phyloP scores from a whole-genome alignment of 768 basidiomycete species.

The Boletus edulis region DNA sequence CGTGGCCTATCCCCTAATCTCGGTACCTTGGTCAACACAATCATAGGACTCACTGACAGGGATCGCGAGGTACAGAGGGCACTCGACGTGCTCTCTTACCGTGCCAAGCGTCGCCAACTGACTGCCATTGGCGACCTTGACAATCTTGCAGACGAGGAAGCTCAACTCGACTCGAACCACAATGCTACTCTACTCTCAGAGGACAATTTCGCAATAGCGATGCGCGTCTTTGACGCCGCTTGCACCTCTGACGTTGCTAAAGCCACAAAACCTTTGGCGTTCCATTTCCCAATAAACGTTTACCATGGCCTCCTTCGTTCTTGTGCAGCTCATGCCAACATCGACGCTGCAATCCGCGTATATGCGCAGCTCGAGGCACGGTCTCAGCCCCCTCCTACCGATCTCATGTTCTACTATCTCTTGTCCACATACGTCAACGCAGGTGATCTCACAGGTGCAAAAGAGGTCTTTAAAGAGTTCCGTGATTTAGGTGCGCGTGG shows the following conservation, averaged over 20 bases:
- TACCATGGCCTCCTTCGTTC: constrained; percentile 61
- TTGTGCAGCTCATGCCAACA: constrained; percentile 54
- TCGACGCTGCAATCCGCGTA: constrained; percentile 61
- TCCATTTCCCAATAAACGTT: constrained; percentile 32
- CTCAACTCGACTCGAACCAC: constrained; percentile 29
- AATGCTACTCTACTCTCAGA: constrained; percentile 53
- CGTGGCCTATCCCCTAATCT: constrained; percentile 59
- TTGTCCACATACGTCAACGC: constrained; percentile 56
- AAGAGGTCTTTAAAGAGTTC: constrained; percentile 66
- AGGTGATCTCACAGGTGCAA: constrained; percentile 46
- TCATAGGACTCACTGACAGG: constrained; percentile 61
- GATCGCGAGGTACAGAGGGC: constrained; percentile 60
- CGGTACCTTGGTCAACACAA: constrained; percentile 59
- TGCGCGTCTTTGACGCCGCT: constrained; percentile 69
- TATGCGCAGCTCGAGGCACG: constrained; percentile 59
- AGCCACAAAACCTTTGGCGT: constrained; percentile 9
- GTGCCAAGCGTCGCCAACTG: constrained; percentile 35
- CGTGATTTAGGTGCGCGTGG: constrained; percentile 38
- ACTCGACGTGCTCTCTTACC: constrained; percentile 42
- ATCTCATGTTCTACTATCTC: constrained; percentile 49
- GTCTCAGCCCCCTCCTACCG: constrained; percentile 28
- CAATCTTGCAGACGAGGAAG: constrained; percentile 10
- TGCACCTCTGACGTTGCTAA: constrained; percentile 19
- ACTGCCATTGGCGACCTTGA: constrained; percentile 1
- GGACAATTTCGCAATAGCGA: constrained; percentile 66